phyloP scores from a whole-genome alignment of 148 eudicot species.

The Agrostemma githago region DNA sequence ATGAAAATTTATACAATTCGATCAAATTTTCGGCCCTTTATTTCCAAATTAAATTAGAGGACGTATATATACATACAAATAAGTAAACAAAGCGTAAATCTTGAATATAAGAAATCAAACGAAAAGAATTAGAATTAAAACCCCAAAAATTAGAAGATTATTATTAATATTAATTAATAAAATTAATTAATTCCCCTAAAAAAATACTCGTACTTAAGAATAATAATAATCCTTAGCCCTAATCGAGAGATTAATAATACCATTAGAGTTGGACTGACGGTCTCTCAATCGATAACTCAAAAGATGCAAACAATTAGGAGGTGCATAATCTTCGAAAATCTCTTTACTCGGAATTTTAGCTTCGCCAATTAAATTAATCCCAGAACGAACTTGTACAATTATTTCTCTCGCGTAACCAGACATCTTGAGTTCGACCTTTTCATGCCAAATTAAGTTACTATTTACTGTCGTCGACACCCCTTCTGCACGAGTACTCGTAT shows the following conservation, averaged over 20 bases:
- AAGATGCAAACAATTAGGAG: constrained; percentile 15
- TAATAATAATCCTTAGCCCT: constrained; percentile 21
- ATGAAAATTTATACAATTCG: no score
- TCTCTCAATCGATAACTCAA: constrained; percentile 28
- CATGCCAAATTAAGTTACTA: constrained; percentile 22
- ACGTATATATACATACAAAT: not conserved
- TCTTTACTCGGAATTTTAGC: constrained; percentile 18
- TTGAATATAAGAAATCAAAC: not conserved
- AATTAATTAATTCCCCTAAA: not conserved
- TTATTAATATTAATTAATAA: not conserved
- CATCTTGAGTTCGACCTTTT: constrained; percentile 11
- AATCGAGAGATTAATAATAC: constrained; percentile 23
- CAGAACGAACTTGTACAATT: constrained; percentile 14
- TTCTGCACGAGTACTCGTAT: constrained; percentile 1
- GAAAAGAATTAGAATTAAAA: not conserved
- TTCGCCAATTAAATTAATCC: constrained; percentile 6
- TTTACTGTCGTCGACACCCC: constrained; percentile 5
- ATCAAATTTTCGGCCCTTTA: not conserved
- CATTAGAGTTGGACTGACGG: constrained; percentile 9
- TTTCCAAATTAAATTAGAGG: no score
- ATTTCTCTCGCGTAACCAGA: constrained; percentile 9
- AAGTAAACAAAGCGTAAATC: not conserved
- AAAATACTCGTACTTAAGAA: not conserved
- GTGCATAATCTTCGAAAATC: constrained; percentile 14
- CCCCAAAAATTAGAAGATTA: not conserved